These are phyloP conservation scores for Kalaharituber pfeilii DNA, from an alignment of 2,329 filamentous ascomycete species.

Conservation along the genomic window DNA sequence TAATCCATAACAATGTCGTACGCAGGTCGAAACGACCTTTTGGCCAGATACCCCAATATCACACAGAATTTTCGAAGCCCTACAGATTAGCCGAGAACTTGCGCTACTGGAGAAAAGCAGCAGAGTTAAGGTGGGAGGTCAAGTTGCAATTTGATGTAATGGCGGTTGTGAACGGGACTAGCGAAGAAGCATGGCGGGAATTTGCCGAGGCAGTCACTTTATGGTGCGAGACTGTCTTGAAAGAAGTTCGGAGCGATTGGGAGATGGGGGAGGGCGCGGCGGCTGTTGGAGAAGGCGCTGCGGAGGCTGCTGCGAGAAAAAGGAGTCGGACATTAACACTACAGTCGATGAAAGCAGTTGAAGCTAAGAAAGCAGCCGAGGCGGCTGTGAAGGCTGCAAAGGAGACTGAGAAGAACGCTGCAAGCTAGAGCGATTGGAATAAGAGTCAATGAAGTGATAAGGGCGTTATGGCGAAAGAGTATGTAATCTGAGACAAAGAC, in stretches of 20 bases:
- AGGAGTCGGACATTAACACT: not conserved
- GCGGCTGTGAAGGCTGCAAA: not conserved
- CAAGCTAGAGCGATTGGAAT: too few species aligned
- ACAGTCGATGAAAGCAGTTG: not conserved
- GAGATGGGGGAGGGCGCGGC: constrained; percentile 14
- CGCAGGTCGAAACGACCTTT: constrained; percentile 72
- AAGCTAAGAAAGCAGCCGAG: not conserved
- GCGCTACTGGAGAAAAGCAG: constrained; percentile 89
- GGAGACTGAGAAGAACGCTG: not conserved
- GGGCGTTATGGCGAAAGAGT: not conserved
- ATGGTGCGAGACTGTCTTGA: constrained; percentile 69
- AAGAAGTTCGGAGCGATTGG: constrained; percentile 66
- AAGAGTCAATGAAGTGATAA: too few species aligned
- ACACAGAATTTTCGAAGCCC: constrained; percentile 84
- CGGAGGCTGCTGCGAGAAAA: not conserved
- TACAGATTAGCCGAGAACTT: constrained; percentile 90
- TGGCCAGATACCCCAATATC: constrained; percentile 72
- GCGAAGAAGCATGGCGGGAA: constrained; percentile 50
- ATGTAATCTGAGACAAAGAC: not conserved
- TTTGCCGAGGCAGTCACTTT: constrained; percentile 69
- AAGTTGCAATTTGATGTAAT: constrained; percentile 69
- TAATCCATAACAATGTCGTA: constrained; percentile 78
- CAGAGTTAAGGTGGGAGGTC: constrained; percentile 83
- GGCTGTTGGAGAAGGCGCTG: not conserved
- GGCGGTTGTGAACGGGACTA: constrained; percentile 59